Conservation (phyloP, 163 green algal genomes). For the Scenedesmus sp. region DNA sequence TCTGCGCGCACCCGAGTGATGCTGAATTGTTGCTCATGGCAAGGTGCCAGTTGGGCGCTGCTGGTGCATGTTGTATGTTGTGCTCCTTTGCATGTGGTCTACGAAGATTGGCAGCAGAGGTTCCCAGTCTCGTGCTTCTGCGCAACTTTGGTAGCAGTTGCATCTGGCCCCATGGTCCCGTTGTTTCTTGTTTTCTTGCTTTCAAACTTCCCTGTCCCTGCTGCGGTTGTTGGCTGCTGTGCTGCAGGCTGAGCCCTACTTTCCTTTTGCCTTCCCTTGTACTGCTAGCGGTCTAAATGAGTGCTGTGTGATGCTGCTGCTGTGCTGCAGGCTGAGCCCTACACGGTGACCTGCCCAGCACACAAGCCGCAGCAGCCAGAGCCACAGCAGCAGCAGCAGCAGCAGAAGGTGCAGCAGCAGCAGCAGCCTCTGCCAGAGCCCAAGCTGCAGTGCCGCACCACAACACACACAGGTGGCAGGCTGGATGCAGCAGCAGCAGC, state of each 20-base stretch:
- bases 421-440: neutral
- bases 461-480: neutral
- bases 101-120: too few species aligned
- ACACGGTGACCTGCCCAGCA: conserved; percentile 45
- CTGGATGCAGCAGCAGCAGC: conserved; percentile 23
- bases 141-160: neutral
- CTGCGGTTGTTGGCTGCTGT: too few species aligned
- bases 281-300: neutral
- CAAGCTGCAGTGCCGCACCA: conserved; percentile 29
- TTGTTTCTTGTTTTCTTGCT: neutral
- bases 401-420: conserved; percentile 40
- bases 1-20: too few species aligned
- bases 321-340: conserved; percentile 41
- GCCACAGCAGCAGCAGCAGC: conserved; percentile 3
- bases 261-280: neutral
- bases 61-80: too few species aligned
- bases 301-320: neutral
- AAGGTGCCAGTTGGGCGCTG: too few species aligned
- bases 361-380: neutral
- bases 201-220: neutral
- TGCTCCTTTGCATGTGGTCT: too few species aligned
- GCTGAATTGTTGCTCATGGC: too few species aligned
- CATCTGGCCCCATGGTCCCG: neutral
- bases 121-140: too few species aligned
- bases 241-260: neutral